phyloP scores from a whole-genome alignment of 2,329 filamentous ascomycete genomes.

The Annulohypoxylon truncatum region DNA sequence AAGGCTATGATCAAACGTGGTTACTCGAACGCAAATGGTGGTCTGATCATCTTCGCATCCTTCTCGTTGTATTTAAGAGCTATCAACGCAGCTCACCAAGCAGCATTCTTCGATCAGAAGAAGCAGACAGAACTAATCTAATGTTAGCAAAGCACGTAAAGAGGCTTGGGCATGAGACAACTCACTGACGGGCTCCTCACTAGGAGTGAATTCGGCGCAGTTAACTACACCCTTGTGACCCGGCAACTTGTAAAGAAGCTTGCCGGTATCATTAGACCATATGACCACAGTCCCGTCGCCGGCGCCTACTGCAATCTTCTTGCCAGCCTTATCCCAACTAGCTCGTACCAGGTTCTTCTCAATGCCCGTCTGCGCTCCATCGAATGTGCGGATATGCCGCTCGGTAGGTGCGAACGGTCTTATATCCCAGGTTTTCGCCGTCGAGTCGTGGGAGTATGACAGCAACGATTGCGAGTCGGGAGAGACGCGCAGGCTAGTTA shows the following conservation, averaged over 20 bases:
- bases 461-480: slow-evolving; percentile 91
- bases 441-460: slow-evolving; percentile 94
- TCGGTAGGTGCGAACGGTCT: slow-evolving; percentile 92
- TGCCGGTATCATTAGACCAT: slow-evolving; percentile 90
- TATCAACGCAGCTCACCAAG: slow-evolving; percentile 81
- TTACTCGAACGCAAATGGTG: not conserved
- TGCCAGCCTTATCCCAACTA: slow-evolving; percentile 88
- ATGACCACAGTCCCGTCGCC: slow-evolving; percentile 92
- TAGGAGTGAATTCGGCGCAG: slow-evolving; percentile 89
- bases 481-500: slow-evolving; percentile 91
- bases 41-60: slow-evolving; percentile 1
- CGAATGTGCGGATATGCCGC: slow-evolving; percentile 86
- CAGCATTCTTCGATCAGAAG: slow-evolving; percentile 87
- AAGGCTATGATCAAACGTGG: not conserved
- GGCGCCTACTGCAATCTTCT: slow-evolving; percentile 87
- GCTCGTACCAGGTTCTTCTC: slow-evolving; percentile 93
- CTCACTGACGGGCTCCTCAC: slow-evolving; percentile 88
- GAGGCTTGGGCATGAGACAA: slow-evolving; percentile 43
- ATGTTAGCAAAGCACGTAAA: slow-evolving; percentile 49
- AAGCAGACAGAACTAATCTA: slow-evolving; percentile 84
- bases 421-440: slow-evolving; percentile 95
- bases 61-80: not conserved
- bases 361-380: slow-evolving; percentile 86
- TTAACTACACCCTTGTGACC: slow-evolving; percentile 97
- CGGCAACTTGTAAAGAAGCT: slow-evolving; percentile 92